Conservation (phyloP, 192 early-diverging fungal genomes). For the Gonapodya sp. region DNA sequence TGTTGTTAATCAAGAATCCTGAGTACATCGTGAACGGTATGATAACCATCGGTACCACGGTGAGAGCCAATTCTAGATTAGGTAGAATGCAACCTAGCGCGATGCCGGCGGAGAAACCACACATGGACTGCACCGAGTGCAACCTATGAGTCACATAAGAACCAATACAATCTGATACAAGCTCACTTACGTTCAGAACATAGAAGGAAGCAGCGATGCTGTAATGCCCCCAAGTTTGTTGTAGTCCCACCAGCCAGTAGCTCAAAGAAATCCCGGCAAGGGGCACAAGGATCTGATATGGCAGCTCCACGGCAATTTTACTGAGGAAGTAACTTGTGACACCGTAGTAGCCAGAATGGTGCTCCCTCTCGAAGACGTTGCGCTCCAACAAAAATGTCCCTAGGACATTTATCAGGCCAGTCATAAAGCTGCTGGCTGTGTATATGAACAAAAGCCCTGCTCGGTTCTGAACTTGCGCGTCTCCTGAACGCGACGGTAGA, state of each 20-base stretch:
- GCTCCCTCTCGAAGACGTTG: slow-evolving; percentile 45
- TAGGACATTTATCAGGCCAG: slow-evolving; percentile 31
- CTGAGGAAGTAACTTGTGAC: slow-evolving; percentile 40
- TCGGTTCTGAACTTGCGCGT: slow-evolving; percentile 25
- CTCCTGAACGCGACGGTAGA: slow-evolving; percentile 37
- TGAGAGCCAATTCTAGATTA: neutral
- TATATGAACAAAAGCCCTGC: slow-evolving; percentile 44
- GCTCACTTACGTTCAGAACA: neutral
- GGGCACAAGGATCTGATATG: slow-evolving; percentile 22
- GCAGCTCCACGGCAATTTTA: slow-evolving; percentile 47
- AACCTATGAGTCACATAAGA: neutral
- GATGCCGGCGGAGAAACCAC: neutral
- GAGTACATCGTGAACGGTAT: neutral
- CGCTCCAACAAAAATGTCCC: slow-evolving; percentile 41
- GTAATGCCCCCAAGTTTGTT: neutral
- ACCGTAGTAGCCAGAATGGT: slow-evolving; percentile 42
- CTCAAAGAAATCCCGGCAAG: neutral
- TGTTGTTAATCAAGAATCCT: neutral
- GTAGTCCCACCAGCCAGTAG: neutral
- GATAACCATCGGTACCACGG: neutral
- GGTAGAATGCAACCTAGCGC: neutral
- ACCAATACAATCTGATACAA: neutral
- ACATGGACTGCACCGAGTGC: too few relatives aligned
- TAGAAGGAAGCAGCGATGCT: neutral
- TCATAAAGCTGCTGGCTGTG: slow-evolving; percentile 31